Evolutionary conservation across 257 asterid genomes (phyloP).

Genomic region (Capsicum rhomboideum): DNA sequence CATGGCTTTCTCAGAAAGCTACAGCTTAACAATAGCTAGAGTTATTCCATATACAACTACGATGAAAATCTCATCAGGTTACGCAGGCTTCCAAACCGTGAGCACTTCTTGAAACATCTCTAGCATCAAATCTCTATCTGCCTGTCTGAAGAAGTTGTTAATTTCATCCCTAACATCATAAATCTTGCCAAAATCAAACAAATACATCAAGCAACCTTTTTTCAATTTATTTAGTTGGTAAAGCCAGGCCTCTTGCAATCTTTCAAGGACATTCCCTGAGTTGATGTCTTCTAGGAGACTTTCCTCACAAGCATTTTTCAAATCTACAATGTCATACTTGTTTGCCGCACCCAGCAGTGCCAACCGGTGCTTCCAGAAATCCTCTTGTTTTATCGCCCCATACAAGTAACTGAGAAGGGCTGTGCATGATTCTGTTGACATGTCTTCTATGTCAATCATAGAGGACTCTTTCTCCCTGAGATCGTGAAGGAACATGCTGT

Average conservation of each 20-base stretch:
- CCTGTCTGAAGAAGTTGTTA: conserved; percentile 49
- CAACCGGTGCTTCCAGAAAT: conserved; percentile 87
- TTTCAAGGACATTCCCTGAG: conserved; percentile 79
- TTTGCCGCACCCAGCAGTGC: conserved; percentile 78
- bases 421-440: conserved; percentile 76
- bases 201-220: conserved; percentile 77
- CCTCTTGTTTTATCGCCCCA: conserved; percentile 76
- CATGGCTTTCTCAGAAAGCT: neutral
- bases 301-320: conserved; percentile 85
- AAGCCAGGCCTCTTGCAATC: conserved; percentile 95
- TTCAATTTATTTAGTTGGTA: conserved; percentile 73
- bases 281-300: conserved; percentile 81
- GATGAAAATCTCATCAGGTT: neutral
- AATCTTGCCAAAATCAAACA: conserved; percentile 89
- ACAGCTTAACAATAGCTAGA: neutral
- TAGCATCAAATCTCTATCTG: conserved; percentile 69
- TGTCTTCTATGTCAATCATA: conserved; percentile 65
- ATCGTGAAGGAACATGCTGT: conserved; percentile 78
- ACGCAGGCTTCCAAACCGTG: conserved; percentile 64
- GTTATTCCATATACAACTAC: neutral
- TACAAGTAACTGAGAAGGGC: conserved; percentile 74
- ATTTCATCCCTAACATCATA: conserved; percentile 79
- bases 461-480: conserved; percentile 90
- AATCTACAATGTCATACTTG: conserved; percentile 69
- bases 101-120: conserved; percentile 90